Evolutionary conservation across 169 alveolate species (phyloP).

Genomic region (Cryptosporidium andersoni): DNA sequence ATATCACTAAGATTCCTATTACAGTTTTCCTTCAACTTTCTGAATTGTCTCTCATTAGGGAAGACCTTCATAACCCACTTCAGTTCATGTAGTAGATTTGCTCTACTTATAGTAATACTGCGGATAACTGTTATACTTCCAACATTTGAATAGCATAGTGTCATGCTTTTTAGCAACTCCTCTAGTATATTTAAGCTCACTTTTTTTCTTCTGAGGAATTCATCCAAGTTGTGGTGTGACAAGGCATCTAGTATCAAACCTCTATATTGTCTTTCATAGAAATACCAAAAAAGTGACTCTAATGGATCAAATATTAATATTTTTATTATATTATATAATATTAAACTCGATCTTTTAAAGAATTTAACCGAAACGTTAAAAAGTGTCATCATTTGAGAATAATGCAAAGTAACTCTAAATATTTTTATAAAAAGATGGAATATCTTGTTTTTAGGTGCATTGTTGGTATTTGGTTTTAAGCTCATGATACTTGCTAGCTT

Average conservation of each 20-base stretch:
- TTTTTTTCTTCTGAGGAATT: constrained; percentile 21
- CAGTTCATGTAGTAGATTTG: constrained; percentile 36
- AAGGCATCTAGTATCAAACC: constrained; percentile 33
- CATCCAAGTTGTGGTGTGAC: constrained; percentile 37
- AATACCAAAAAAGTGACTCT: constrained; percentile 1
- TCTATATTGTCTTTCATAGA: constrained; percentile 16
- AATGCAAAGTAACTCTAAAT: no score
- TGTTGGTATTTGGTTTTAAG: no score
- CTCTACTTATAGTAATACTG: constrained; percentile 3
- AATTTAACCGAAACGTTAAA: no score
- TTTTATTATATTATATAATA: constrained; percentile 2
- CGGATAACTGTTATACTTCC: constrained; percentile 37
- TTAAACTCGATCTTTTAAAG: neutral
- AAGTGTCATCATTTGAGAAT: no score
- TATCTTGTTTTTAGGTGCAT: no score
- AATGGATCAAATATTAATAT: constrained; percentile 7
- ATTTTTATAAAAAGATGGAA: no score
- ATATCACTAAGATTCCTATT: constrained; percentile 9
- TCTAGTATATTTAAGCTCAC: constrained; percentile 27
- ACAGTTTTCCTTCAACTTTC: constrained; percentile 9
- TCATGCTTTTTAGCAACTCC: constrained; percentile 59
- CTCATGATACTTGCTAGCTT: no score
- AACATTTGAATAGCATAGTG: constrained; percentile 52
- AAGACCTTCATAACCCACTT: constrained; percentile 7
- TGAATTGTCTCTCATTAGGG: constrained; percentile 3